Conservation (phyloP, 306 rosid genomes). For the Quillaja saponaria region DNA sequence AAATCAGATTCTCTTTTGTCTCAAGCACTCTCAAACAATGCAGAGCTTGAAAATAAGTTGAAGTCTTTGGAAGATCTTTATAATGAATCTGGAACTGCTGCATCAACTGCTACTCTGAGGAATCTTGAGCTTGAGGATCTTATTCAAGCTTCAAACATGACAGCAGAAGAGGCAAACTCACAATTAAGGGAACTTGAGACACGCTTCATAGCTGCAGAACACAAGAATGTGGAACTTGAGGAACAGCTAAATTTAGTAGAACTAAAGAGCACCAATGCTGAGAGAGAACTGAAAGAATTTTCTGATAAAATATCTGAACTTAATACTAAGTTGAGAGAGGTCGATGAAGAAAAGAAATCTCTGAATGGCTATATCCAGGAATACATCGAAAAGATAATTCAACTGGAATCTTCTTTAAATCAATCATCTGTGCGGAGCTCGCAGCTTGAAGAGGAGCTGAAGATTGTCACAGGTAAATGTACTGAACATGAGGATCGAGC, state of each 20-base stretch:
- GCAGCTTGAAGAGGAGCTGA: slow-evolving; percentile 75
- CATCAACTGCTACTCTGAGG: slow-evolving; percentile 61
- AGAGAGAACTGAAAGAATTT: slow-evolving; percentile 61
- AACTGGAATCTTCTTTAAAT: slow-evolving; percentile 67
- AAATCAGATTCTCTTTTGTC: slow-evolving; percentile 73
- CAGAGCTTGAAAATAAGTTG: slow-evolving; percentile 78
- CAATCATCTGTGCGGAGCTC: slow-evolving; percentile 48
- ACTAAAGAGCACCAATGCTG: slow-evolving; percentile 58
- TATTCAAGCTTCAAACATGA: slow-evolving; percentile 54
- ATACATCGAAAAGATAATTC: slow-evolving; percentile 51
- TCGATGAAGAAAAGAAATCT: slow-evolving; percentile 60
- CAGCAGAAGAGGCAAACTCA: slow-evolving; percentile 66
- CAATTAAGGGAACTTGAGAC: slow-evolving; percentile 71
- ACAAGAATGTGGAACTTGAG: slow-evolving; percentile 80
- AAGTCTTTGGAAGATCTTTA: slow-evolving; percentile 74
- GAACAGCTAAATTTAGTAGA: slow-evolving; percentile 58
- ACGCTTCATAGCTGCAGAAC: slow-evolving; percentile 56
- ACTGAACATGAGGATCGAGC: slow-evolving; percentile 81
- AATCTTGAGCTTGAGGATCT: slow-evolving; percentile 72
- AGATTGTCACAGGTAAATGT: slow-evolving; percentile 51
- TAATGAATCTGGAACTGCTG: slow-evolving; percentile 58
- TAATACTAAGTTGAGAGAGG: slow-evolving; percentile 44
- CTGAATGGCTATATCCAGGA: slow-evolving; percentile 55
- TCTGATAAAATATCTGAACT: slow-evolving; percentile 64
- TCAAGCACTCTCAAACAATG: slow-evolving; percentile 62